A percentile compares a stretch with the other conserved stretches of the same genome.
Conservation (phyloP, 495 filamentous ascomycete species). For the Penicillium tannophilum region DNA sequence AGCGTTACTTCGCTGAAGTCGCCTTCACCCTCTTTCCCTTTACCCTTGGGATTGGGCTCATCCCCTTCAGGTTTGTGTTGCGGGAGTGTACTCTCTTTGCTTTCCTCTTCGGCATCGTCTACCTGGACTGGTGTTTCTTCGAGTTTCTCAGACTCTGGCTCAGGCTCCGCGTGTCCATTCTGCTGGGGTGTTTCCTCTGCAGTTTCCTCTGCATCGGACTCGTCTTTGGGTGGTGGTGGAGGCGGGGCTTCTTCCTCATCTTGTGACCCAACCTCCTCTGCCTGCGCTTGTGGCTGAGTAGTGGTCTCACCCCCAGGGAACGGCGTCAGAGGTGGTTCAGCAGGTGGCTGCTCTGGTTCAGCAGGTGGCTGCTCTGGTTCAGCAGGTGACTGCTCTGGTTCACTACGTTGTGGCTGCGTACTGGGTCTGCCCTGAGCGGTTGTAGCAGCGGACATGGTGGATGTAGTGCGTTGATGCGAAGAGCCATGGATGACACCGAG, state of each 20-base stretch:
- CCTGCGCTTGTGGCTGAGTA: constrained; percentile 34
- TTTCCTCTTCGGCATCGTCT: constrained; percentile 15
- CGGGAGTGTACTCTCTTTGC: constrained; percentile 27
- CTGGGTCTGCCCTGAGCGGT: constrained; percentile 31
- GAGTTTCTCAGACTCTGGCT: constrained; percentile 10
- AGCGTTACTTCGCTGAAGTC: constrained; percentile 49
- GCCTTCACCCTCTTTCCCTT: constrained; percentile 39
- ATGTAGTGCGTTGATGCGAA: constrained; percentile 46
- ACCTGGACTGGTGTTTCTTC: constrained; percentile 14
- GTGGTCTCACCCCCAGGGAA: constrained; percentile 45
- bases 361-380: constrained; percentile 35
- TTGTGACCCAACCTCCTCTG: constrained; percentile 33
- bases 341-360: constrained; percentile 24
- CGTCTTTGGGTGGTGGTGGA: constrained; percentile 44
- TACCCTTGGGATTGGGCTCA: constrained; percentile 25
- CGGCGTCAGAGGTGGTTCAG: constrained; percentile 45
- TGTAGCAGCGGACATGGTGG: constrained; percentile 31
- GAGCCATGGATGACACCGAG: constrained; percentile 51
- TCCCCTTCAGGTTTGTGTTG: constrained; percentile 28
- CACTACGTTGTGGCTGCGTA: constrained; percentile 22
- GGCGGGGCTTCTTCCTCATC: constrained; percentile 31
- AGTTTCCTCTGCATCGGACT: constrained; percentile 11
- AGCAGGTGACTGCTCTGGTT: constrained; percentile 23
- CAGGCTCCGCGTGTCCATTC: constrained; percentile 25
- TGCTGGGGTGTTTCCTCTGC: constrained; percentile 17